Evolutionary conservation across 2,329 filamentous ascomycete species (phyloP), one percentile per base, ranked within the genome.

Genomic region (Colletotrichum lindemuthianum): DNA sequence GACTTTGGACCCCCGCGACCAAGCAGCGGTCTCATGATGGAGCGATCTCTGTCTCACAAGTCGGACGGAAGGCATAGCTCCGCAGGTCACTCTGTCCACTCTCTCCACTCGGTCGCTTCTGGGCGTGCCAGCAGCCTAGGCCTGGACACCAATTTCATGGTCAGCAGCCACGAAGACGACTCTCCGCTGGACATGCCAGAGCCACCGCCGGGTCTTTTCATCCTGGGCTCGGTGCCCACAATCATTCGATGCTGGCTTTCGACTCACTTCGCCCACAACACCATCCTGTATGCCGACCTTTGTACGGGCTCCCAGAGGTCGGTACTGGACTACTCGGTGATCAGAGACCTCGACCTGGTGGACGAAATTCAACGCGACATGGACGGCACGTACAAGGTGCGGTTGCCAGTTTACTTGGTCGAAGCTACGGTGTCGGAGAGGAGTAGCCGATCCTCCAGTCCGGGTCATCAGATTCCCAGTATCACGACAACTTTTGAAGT

Each of bases 231-330:
- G 7, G 93, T 97, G 6, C 96, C 96, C 6, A 92, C 93, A 36
- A 97, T 99, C 69, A 92, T 98, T 61, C 90, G 96, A 66, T 99
- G 96, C 80, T 98, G 96, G 94, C 83, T 98, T 70, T 95, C 92
- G 33, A 91, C 90, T 40, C 90, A 92, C 72, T 98, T 97, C 78
- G 95, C 93, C 12, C 95, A 97, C 74, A 90, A 91, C 69, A 91
- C 93, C 9, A 85, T 98, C 13, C 83, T 97, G 6, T 98, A 98
- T 74, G 96, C 94, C 40, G 94, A 93, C 39, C 84, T 98, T 2
- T 98, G 96, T 76, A 95, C 92, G 2, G 96, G 95, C 2, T 97
- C 96, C 6, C 93, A 94, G 75, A 90, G 88, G 70, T 98, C 96
- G 1, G 89, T 88, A n/a, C 80, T 99, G 49, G 91, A 96, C 60